Base-by-base conservation (phyloP, 768 basidiomycete species). In the Russula dissimulans region DNA sequence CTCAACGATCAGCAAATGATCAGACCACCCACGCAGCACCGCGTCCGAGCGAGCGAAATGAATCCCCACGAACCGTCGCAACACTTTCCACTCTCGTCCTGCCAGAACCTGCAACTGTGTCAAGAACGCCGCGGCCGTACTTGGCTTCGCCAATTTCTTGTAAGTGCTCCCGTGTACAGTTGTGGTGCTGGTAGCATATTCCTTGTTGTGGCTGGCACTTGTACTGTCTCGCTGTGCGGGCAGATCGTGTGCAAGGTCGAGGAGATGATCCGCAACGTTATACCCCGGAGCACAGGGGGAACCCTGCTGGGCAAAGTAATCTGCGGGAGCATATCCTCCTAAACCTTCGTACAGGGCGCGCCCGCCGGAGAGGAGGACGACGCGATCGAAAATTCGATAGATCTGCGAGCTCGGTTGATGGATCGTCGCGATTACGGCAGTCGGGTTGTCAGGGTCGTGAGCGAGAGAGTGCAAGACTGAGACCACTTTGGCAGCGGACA, bases 261-360 rank as follows among this genome's bases (percentile, higher is more conserved):
- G 78, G 11, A 97, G 79, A 67, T 95, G 90, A 70, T 97, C 95
- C 0, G 95, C 93, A 17, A 95, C 81, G 67, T 97, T 97, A 74
- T 95, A 94, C 0, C 91, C 92, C 51, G 83, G 78, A 8, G 81
- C 86, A 67, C 85, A 91, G 10, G 79, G 73, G 64, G 68, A 70
- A 57, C 68, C 69, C 10, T 60, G 68, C 9, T 62, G 54, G 1
- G 81, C 76, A 68, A 95, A 89, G 69, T 88, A 78, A 11, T 81
- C 79, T 0, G 79, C 81, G 0, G 93, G 91, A 0, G 79, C 78
- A 57, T 85, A 80, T 0, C 81, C 80, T 3, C 93, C 93, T 0
- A 73, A 56, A 51, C 81, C 67, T 71, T 76, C 63, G 70, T 76
- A 71, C 70, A 82, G 59, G 50, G 75, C 71, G 48, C 72, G 72